Evolutionary conservation across 768 basidiomycete species (phyloP).

Genomic region (Tremella mesenterica): DNA sequence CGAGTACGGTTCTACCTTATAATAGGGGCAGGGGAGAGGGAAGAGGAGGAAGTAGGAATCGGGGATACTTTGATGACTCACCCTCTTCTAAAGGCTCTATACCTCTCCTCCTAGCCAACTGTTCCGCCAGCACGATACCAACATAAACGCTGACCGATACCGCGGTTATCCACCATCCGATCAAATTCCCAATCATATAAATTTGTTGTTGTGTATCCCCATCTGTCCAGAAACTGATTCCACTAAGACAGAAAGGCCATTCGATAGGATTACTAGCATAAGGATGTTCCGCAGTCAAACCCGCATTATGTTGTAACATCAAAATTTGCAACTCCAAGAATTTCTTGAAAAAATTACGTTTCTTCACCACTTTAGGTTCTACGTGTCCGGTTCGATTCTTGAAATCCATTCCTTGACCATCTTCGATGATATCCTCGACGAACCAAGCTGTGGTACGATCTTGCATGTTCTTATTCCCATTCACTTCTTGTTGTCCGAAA

Average conservation of each 20-base stretch:
- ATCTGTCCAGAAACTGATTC: conserved; percentile 96
- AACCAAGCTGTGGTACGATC: conserved; percentile 84
- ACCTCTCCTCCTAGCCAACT: conserved; percentile 75
- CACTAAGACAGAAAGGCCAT: conserved; percentile 93
- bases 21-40: neutral
- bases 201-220: conserved; percentile 79
- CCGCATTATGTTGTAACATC: conserved; percentile 99
- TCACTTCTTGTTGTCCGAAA: conserved; percentile 93
- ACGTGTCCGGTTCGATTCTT: conserved; percentile 52
- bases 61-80: conserved; percentile 49
- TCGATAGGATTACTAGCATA: conserved; percentile 93
- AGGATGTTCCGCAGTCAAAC: conserved; percentile 91
- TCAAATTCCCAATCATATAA: conserved; percentile 87
- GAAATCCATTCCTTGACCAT: conserved; percentile 55
- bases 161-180: conserved; percentile 91
- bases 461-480: conserved; percentile 83
- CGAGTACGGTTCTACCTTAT: too few relatives aligned
- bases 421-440: conserved; percentile 68
- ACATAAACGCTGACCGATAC: conserved; percentile 76
- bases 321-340: conserved; percentile 85
- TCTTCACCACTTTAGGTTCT: conserved; percentile 62
- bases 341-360: conserved; percentile 86
- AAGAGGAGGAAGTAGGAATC: neutral
- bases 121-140: conserved; percentile 81
- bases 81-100: conserved; percentile 78